Evolutionary conservation across 2,329 filamentous ascomycete species (phyloP).

Genomic region (Stagonosporopsis cucurbitacearum): DNA sequence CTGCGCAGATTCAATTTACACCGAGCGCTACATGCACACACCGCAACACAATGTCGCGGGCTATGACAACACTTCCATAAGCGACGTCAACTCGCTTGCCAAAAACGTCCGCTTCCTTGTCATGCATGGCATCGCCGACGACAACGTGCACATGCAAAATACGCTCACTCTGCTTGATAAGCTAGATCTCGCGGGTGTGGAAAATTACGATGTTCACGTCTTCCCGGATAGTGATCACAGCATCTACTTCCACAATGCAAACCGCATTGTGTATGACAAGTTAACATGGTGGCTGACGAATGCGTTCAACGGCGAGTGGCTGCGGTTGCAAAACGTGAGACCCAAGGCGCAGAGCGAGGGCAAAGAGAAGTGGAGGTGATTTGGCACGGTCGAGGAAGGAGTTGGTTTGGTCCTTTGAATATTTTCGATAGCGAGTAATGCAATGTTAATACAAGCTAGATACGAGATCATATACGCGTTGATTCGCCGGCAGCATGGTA

Average conservation of each 20-base stretch:
- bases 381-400: background rate
- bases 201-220: constrained; percentile 96
- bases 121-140: constrained; percentile 96
- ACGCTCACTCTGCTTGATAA: constrained; percentile 86
- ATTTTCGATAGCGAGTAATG: background rate
- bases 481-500: background rate
- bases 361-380: constrained; percentile 16
- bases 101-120: constrained; percentile 86
- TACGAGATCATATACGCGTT: background rate
- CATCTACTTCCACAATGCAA: constrained; percentile 94
- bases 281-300: constrained; percentile 91
- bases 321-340: constrained; percentile 62
- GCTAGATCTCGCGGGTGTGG: constrained; percentile 78
- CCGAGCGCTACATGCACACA: constrained; percentile 96
- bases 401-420: background rate
- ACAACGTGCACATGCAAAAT: constrained; percentile 98
- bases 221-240: constrained; percentile 96
- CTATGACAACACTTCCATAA: constrained; percentile 77
- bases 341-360: constrained; percentile 50
- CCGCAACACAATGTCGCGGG: constrained; percentile 81
- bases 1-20: constrained; percentile 78
- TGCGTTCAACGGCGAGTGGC: constrained; percentile 96
- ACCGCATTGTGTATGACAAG: constrained; percentile 89
- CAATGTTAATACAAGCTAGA: background rate
- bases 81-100: constrained; percentile 73